Evolutionary conservation across 2,329 filamentous ascomycete genomes (phyloP), one percentile per base, ranked within the genome.

Genomic region (Helotiales sp.): DNA sequence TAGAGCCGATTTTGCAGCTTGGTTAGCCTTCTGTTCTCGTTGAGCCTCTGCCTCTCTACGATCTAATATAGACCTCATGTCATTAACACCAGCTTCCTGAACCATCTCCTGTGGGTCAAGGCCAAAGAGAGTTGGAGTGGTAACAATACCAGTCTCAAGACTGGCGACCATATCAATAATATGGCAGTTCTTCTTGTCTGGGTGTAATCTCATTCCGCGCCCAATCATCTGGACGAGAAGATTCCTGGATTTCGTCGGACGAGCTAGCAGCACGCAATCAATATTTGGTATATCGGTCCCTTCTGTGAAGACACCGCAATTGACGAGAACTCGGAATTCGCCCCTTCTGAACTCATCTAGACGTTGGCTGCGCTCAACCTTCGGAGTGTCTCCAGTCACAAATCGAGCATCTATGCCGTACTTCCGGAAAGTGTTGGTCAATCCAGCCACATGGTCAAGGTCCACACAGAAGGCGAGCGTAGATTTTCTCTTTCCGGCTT

Each of bases 221-320:
- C 95, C 95, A 61, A 99, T 96, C 95, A 99, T 99, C 74, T 99
- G 95, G 0, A 98, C 86, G 1, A 99, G 83, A 2, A 99, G 77
- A 66, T 97, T 98, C n/a, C 90, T 86, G 15, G 95, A 98, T 65
- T 88, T 87, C 1, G 95, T 99, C 0, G 95, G 95, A 24, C 95
- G 81, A 3, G 89, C 92, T 8, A 99, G 81, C 8, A 99, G 71
- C 24, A 99, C 84, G 70, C 95, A 98, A 75, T 99, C 95, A 64
- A 99, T 90, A 71, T 96, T 97, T 5, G 96, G 95, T 30, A 99
- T 96, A 69, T 99, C 95, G 0, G 95, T 99, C 2, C 95, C 95
- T 76, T 99, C 95, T 0, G 93, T 98, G 69, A 96, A 98, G 38
- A 99, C 90, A 8, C 93, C 93, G 69, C 95, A 98, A 71, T 99